Evolutionary conservation across 139 green algal species (phyloP), one percentile per base, ranked within the genome.

Genomic region (Monoraphidium neglectum): DNA sequence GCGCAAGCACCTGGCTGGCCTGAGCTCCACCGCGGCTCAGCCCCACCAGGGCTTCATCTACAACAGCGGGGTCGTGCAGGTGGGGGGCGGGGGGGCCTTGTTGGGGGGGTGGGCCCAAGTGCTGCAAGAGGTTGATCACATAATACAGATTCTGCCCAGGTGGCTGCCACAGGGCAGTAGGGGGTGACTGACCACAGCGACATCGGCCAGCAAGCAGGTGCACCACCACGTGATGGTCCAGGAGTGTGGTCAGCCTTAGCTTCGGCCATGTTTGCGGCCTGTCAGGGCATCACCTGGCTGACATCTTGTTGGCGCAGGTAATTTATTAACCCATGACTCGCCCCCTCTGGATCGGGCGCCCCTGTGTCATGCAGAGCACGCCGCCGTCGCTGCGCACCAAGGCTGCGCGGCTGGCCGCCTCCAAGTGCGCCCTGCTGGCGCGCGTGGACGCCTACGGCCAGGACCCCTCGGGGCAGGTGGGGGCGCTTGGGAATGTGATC

Each of bases 401-500:
- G 66, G 94, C 93, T 1, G 85, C 70, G 8, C 83, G 90, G 4
- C 82, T 99, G 47, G 85, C 99, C 37, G 95, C 81, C 0, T 87
- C 83, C 62, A 99, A 99, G 86, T 95, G 88, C 80, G 87, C 95
- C 6, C 86, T 99, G 75, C 81, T 98, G 74, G 96, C 96, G 1
- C 86, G 96, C 2, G 87, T 98, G 38, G 96, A 99, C 75, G 95
- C 93, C 0, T 95, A 94, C 70, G 91, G 93, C 1, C 82, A 91
- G 33, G 90, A 96, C 65, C 83, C 83, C 1, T 23, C 56, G 33
- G 75, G 65, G 4, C 37, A 59, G 72, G 72, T 71, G 61, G 5
- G 57, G 40, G 68, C 51, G 37, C n/a, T 33, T 1, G 15, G 43
- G 43, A 51, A 12, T 12, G 40, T 68, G 13, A 1, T 68, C 61